Base-by-base conservation (phyloP, 768 basidiomycete species). In the Crepidotus variabilis region DNA sequence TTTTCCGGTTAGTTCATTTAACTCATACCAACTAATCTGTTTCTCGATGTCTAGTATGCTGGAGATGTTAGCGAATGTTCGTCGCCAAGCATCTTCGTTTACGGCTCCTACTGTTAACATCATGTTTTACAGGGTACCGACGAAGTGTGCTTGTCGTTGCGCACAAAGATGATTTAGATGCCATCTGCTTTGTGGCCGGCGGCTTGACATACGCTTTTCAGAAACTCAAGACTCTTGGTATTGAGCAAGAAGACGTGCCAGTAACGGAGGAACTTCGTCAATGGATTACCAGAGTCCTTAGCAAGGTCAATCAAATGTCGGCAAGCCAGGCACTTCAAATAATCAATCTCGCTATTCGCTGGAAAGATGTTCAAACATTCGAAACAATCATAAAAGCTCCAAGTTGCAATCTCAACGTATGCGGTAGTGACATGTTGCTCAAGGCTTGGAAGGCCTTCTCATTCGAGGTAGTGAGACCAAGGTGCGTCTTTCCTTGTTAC, bases 31-130 rank as follows among this genome's bases (percentile, higher is more conserved):
- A 51, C 28, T 47, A 55, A 51, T 60, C 24, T 50, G 47, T 22
- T 51, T 18, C 9, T 33, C 33, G 49, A 9, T 35, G 8, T 46
- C 52, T 55, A 70, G 69, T 45, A 53, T 48, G 68, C 67, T 20
- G 67, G 65, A 2, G 52, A 66, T 18, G 39, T 73, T 13, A 67
- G 72, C 1, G 68, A 73, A 52, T 71, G 69, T 73, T 52, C 18
- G 69, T 53, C 20, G 13, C 28, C 11, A 13, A 22, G 4, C 18
- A 28, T 51, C 21, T 50, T 18, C n/a, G 10, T 47, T 57, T 21
- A 18, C 5, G 35, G 22, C 18, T 18, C 18, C 34, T 54, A 22
- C n/a, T n/a, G 51, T 24, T 33, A 14, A 22, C 48, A n/a, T 43
- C 39, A 22, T 20, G 1, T 10, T 20, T 16, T 52, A 18, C 46